Base-by-base conservation (phyloP, 352 stramenopile species). In the Pythium insidiosum region DNA sequence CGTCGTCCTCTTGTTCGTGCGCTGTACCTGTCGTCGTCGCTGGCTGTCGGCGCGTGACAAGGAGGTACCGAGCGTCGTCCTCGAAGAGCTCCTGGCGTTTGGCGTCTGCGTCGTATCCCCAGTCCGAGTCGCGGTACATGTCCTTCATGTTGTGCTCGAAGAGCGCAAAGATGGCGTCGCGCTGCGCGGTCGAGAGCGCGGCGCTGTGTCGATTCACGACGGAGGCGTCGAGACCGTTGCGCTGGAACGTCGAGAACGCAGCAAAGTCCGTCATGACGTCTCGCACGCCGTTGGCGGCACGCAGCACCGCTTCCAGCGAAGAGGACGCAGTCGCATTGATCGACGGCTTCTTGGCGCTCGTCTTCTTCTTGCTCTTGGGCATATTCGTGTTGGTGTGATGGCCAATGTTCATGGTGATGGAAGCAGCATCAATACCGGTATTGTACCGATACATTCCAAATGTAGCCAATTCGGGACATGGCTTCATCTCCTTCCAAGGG, bases 141-240 rank as follows among this genome's bases (percentile, higher is more conserved):
- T 61, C 54, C 40, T 77, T 80, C 93, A 98, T 98, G 53, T 97
- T 98, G 13, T 31, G 51, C 53, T 95, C 70, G 54, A 98, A 97
- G 19, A 97, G 47, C 22, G 53, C 19, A 6, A 83, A 64, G 29
- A 94, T 51, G 9, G 60, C 44, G 10, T 64, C 51, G 23, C 52
- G 66, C 7, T 58, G 66, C 12, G 55, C 5, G 4, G 60, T 35
- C 0, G 58, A 45, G 29, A 94, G 44, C 20, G 61, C 37, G 30
- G 47, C 46, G 4, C 78, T 65, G 46, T 71, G 68, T 4, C 43
- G 11, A 15, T 70, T 83, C 16, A 44, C 50, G 34, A 93, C 61
- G 13, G 51, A 50, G 16, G 73, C 61, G 38, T 66, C 55, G 28
- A 72, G n/a, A n/a, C n/a, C n/a, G n/a, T n/a, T n/a, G n/a, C n/a